Conservation (phyloP, 2,329 filamentous ascomycete species). For the Calonectria hongkongensis region DNA sequence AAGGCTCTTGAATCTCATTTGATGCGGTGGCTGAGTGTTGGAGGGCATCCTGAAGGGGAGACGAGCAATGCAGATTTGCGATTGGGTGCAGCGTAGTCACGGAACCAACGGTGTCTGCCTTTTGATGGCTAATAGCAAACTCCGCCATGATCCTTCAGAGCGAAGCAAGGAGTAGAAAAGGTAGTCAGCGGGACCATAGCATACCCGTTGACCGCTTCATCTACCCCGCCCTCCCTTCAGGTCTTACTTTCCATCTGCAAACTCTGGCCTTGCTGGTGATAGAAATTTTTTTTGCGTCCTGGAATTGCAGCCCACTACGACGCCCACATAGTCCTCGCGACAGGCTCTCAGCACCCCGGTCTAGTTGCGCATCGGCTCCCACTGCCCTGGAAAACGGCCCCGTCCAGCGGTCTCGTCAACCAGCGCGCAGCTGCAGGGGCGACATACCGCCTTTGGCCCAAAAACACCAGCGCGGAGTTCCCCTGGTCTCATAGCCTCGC, state of each 20-base stretch:
- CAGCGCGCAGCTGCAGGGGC: constrained; percentile 40
- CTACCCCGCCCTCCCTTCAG: constrained; percentile 11
- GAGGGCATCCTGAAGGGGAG: background rate
- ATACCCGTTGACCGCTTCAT: constrained; percentile 12
- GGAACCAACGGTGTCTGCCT: background rate
- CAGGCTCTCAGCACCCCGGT: constrained; percentile 9
- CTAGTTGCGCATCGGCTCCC: constrained; percentile 15
- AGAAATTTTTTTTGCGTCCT: constrained; percentile 2
- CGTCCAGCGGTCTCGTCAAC: constrained; percentile 16
- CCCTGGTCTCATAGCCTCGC: constrained; percentile 27
- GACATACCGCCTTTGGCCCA: constrained; percentile 38
- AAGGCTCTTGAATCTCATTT: constrained; percentile 25
- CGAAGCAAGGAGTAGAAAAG: constrained; percentile 5
- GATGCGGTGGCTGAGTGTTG: constrained; percentile 13
- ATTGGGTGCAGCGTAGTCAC: background rate
- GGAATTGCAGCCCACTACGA: constrained; percentile 14
- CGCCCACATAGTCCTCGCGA: constrained; percentile 20
- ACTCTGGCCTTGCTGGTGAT: constrained; percentile 12
- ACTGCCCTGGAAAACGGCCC: constrained; percentile 19
- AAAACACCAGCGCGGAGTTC: constrained; percentile 36
- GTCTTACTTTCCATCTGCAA: constrained; percentile 8
- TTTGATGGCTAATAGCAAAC: background rate
- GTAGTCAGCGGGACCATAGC: background rate
- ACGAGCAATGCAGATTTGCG: background rate
- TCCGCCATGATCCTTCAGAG: background rate